phyloP scores from a whole-genome alignment of 352 stramenopile genomes.

The Phytophthora pisi region DNA sequence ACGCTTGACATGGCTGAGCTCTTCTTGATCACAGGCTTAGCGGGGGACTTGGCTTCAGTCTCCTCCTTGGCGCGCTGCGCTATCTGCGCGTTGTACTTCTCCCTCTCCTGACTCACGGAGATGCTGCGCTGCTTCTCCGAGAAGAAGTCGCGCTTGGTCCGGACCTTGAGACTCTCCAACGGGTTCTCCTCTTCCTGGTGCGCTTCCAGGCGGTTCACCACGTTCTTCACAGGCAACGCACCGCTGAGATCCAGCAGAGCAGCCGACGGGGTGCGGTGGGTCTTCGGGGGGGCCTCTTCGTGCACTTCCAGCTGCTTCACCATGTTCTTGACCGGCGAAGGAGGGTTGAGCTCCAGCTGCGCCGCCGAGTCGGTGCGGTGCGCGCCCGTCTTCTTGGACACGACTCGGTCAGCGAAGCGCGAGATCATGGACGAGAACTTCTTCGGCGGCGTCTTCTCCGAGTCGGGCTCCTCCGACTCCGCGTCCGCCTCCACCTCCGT shows the following conservation, averaged over 20 bases:
- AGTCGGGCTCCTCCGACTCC: constrained; percentile 19
- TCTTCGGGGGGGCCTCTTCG: constrained; percentile 22
- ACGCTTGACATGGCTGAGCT: constrained; percentile 41
- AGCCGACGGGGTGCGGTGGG: constrained; percentile 39
- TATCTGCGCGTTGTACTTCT: constrained; percentile 41
- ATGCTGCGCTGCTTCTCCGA: constrained; percentile 46
- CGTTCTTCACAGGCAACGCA: constrained; percentile 48
- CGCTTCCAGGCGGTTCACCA: constrained; percentile 59
- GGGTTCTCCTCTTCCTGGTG: constrained; percentile 49
- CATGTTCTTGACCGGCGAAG: constrained; percentile 21
- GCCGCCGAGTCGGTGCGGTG: constrained; percentile 37
- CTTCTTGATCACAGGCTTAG: constrained; percentile 17
- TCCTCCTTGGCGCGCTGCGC: constrained; percentile 29
- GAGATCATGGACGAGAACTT: constrained; percentile 33
- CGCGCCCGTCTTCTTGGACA: constrained; percentile 26
- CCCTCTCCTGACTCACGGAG: constrained; percentile 36
- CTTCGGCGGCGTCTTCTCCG: constrained; percentile 30
- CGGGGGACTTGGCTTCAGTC: constrained; percentile 26
- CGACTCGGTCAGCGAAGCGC: constrained; percentile 30
- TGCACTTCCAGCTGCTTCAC: constrained; percentile 39
- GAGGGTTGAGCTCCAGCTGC: constrained; percentile 25
- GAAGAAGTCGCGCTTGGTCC: constrained; percentile 67
- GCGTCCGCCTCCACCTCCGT: neutral
- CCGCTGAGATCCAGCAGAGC: constrained; percentile 34
- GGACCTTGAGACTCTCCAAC: constrained; percentile 54